Evolutionary conservation across 768 basidiomycete genomes (phyloP).

Genomic region (Galerina sulciceps): DNA sequence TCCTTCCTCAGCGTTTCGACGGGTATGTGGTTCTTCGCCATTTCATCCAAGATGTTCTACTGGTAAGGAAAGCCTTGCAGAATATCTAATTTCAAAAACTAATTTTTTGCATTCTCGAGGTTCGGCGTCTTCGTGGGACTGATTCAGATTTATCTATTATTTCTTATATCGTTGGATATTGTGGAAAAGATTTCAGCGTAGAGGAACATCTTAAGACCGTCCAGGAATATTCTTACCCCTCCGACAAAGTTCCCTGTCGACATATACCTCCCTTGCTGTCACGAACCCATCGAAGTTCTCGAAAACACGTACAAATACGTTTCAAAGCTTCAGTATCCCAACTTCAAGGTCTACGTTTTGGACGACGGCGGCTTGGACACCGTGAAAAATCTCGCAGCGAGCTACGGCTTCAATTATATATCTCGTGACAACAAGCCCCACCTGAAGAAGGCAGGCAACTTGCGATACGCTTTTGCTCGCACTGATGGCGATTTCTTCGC

Average conservation of each 20-base stretch:
- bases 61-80: constrained; percentile 20
- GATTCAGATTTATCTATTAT: constrained; percentile 28
- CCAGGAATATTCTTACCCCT: constrained; percentile 18
- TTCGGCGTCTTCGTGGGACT: constrained; percentile 26
- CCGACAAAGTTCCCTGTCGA: constrained; percentile 27
- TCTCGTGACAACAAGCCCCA: constrained; percentile 28
- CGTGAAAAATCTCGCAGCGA: constrained; percentile 25
- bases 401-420: constrained; percentile 30
- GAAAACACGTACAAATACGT: constrained; percentile 36
- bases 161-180: constrained; percentile 27
- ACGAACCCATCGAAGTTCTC: constrained; percentile 31
- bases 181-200: constrained; percentile 28
- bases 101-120: constrained; percentile 14
- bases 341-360: constrained; percentile 29
- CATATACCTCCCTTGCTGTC: constrained; percentile 32
- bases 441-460: constrained; percentile 32
- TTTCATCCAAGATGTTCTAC: constrained; percentile 24
- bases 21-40: constrained; percentile 32
- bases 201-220: constrained; percentile 23
- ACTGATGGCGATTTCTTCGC: constrained; percentile 33
- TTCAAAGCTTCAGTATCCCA: constrained; percentile 27
- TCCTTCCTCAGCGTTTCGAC: constrained; percentile 30
- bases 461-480: constrained; percentile 29
- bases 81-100: neutral
- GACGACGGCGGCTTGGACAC: constrained; percentile 29